A percentile compares a stretch with the other conserved stretches of the same genome.
phyloP scores from a whole-genome alignment of 2,329 filamentous ascomycete genomes.

The Exophiala bonariae region DNA sequence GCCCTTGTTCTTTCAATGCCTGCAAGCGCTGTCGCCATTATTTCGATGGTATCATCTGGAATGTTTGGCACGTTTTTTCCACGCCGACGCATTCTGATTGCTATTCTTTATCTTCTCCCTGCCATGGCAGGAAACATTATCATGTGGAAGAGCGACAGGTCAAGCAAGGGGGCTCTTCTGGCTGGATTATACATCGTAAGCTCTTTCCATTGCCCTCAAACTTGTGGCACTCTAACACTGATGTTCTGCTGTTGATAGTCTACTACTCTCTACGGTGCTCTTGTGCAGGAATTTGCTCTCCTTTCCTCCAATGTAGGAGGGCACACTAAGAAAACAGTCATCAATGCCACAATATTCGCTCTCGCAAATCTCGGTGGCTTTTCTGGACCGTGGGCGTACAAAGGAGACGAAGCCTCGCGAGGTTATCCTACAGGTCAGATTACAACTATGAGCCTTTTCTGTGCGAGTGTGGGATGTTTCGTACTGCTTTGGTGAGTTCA shows the following conservation, averaged over 20 bases:
- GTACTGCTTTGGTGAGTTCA: conserved; percentile 8
- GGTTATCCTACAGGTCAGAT: conserved; percentile 68
- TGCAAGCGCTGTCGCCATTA: conserved; percentile 7
- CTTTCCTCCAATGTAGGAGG: conserved; percentile 11
- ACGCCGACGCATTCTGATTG: conserved; percentile 7
- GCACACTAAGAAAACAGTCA: conserved; percentile 13
- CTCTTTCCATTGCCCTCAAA: neutral
- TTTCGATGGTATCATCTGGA: conserved; percentile 9
- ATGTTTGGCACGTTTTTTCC: conserved; percentile 7
- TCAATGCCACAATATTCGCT: conserved; percentile 10
- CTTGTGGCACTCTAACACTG: neutral
- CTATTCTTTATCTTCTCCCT: conserved; percentile 10
- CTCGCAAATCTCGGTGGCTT: conserved; percentile 11
- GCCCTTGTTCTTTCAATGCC: conserved; percentile 11
- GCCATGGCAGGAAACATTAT: conserved; percentile 9
- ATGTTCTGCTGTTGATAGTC: conserved; percentile 1
- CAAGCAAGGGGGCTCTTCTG: conserved; percentile 10
- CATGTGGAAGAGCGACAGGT: conserved; percentile 12
- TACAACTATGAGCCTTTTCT: conserved; percentile 8
- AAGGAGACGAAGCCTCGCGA: conserved; percentile 56
- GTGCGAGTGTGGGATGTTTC: conserved; percentile 6
- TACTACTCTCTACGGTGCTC: conserved; percentile 7
- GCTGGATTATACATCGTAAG: conserved; percentile 10
- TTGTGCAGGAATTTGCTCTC: conserved; percentile 13
- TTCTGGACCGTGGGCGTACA: conserved; percentile 62